Evolutionary conservation across 345 rosid species (phyloP), one percentile per base, ranked within the genome.

Genomic region (Nasturtium officinale): DNA sequence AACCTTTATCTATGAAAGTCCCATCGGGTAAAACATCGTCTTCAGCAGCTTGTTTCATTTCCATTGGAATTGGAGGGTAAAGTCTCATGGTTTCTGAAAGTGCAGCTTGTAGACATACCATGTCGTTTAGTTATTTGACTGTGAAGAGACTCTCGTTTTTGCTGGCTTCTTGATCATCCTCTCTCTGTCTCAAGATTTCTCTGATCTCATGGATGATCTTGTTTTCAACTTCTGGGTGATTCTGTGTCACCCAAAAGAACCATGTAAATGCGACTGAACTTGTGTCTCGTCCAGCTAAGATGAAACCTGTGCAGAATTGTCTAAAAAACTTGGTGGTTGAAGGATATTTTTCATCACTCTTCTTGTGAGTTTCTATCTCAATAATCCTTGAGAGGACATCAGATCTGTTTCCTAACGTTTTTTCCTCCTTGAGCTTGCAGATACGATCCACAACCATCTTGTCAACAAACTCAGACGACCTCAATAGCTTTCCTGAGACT

Each of bases 371-470:
- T 17, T 64, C 71, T 84, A 72, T 43, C 80, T 72, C 77, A 13
- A 90, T 86, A 40, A 90, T 83, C 21, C 90, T 80, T 11, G 96
- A 84, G 12, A 90, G 75, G 4, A 88, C 79, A 62, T 90, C 96
- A 2, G 82, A 75, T 6, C 63, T 55, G 26, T 76, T 68, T 0
- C 67, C 67, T 30, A 71, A 56, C 18, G 74, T 71, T 0, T 75
- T 80, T 0, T 73, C 86, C 13, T 72, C 66, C 69, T 83, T 81
- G 76, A 77, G 69, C 70, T 77, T 75, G 42, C 84, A 77, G 17
- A 53, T 47, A 12, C 87, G 87, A 61, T 86, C 82, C 50, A 75
- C 74, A 15, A 75, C 74, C 5, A 75, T 75, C 69, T 61, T 75
- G 57, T 76, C 81, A 20, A 87, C 91, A 3, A 85, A 77, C 18